phyloP scores from a whole-genome alignment of 2,329 filamentous ascomycete genomes.

The Colletotrichum echinochloae region DNA sequence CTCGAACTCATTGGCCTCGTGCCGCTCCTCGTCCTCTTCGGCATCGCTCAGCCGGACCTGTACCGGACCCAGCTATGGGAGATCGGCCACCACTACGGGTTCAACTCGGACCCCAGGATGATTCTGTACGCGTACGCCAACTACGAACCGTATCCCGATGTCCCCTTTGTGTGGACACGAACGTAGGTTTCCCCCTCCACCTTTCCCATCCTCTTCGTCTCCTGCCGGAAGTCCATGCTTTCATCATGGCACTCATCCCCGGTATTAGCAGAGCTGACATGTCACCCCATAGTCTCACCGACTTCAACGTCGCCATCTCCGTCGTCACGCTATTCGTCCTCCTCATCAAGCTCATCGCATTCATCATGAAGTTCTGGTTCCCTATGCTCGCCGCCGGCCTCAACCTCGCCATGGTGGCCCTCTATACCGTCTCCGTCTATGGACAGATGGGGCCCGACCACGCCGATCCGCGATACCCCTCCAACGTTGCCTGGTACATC shows the following conservation, averaged over 20 bases:
- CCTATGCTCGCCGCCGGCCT: constrained; percentile 72
- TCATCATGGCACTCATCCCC: not conserved
- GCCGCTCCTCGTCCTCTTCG: constrained; percentile 76
- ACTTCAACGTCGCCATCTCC: constrained; percentile 82
- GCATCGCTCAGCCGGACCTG: constrained; percentile 76
- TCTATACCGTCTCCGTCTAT: constrained; percentile 76
- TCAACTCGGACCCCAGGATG: constrained; percentile 79
- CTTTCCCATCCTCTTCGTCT: no score
- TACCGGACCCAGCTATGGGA: constrained; percentile 80
- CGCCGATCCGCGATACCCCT: constrained; percentile 71
- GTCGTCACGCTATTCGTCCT: constrained; percentile 82
- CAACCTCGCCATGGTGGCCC: constrained; percentile 66
- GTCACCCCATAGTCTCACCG: constrained; percentile 70
- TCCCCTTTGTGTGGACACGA: constrained; percentile 79
- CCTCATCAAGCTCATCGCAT: constrained; percentile 75
- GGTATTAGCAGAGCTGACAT: constrained; percentile 16
- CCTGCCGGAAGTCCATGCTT: constrained; percentile 23
- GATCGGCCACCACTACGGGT: constrained; percentile 76
- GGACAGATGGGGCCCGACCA: constrained; percentile 81
- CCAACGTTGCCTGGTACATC: constrained; percentile 80
- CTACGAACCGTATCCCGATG: constrained; percentile 69
- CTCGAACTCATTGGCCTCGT: constrained; percentile 75
- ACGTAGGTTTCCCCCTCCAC: constrained; percentile 65
- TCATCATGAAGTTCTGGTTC: constrained; percentile 78
- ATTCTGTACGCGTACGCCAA: constrained; percentile 81